phyloP scores from a whole-genome alignment of 1,284 basidiomycete genomes.

The Erythrobasidium hasegawianum region DNA sequence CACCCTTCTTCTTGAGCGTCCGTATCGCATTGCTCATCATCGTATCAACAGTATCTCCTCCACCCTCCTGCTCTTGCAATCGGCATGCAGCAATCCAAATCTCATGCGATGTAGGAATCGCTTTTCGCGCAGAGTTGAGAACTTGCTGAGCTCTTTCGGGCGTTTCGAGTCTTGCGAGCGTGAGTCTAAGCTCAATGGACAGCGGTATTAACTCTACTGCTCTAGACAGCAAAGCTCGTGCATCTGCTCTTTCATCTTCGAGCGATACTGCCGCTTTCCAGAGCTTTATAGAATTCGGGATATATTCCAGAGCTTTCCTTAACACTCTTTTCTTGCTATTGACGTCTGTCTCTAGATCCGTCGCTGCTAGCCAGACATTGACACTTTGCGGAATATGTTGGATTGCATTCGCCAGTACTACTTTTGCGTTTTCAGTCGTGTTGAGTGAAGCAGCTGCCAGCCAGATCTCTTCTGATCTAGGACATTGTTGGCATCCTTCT shows the following conservation, averaged over 20 bases:
- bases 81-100: conserved; percentile 97
- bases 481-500: conserved; percentile 90
- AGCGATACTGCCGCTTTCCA: conserved; percentile 99
- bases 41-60: conserved; percentile 64
- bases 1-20: conserved; percentile 74
- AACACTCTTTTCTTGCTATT: conserved; percentile 87
- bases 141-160: conserved; percentile 87
- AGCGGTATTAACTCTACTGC: conserved; percentile 94
- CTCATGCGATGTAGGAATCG: conserved; percentile 91
- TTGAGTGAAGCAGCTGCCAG: conserved; percentile 90
- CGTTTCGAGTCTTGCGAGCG: conserved; percentile 86
- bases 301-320: conserved; percentile 85
- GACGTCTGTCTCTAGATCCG: conserved; percentile 77
- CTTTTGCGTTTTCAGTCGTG: conserved; percentile 85
- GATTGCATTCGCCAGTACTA: conserved; percentile 88
- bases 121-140: conserved; percentile 90
- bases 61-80: conserved; percentile 77
- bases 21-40: conserved; percentile 80
- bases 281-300: conserved; percentile 89
- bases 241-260: conserved; percentile 81
- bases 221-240: conserved; percentile 81
- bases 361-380: conserved; percentile 92
- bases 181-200: conserved; percentile 94
- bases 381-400: conserved; percentile 90
- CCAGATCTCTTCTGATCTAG: conserved; percentile 96